These are phyloP conservation scores for Leishmania gerbilli DNA, from an alignment of 208 protist genomes.

Conservation along the genomic window DNA sequence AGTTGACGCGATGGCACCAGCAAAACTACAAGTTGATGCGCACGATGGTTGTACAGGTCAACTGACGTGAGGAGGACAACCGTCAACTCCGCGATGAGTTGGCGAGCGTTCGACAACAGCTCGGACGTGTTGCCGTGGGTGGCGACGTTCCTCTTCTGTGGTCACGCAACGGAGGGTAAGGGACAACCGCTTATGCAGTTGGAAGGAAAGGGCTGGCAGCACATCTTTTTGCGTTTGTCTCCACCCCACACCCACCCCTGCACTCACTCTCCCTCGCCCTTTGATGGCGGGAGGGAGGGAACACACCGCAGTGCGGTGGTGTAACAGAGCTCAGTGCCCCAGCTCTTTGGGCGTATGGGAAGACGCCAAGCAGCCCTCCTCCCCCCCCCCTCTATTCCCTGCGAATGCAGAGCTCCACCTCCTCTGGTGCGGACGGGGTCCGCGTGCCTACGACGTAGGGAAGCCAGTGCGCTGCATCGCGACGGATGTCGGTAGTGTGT, in stretches of 20 bases:
- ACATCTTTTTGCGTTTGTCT: neutral
- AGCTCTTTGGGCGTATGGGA: neutral
- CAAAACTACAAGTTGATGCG: constrained; percentile 33
- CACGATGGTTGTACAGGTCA: constrained; percentile 31
- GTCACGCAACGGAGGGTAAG: neutral
- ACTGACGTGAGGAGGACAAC: constrained; percentile 24
- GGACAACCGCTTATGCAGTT: neutral
- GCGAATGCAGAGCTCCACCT: neutral
- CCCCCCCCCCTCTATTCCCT: neutral
- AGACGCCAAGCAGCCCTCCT: neutral
- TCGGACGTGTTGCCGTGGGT: neutral
- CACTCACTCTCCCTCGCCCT: neutral
- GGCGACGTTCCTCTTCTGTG: neutral
- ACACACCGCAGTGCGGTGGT: neutral
- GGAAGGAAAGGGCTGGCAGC: neutral
- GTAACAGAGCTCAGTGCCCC: neutral
- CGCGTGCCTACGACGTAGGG: neutral
- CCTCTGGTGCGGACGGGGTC: neutral
- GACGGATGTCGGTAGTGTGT: neutral
- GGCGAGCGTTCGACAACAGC: neutral
- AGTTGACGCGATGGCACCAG: constrained; percentile 26
- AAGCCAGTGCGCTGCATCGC: neutral
- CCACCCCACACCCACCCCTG: neutral
- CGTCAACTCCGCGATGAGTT: constrained; percentile 12
- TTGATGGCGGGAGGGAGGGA: neutral